These are phyloP conservation scores for Anastatica hierochuntica DNA, from an alignment of 345 rosid genomes.

Conservation along the genomic window DNA sequence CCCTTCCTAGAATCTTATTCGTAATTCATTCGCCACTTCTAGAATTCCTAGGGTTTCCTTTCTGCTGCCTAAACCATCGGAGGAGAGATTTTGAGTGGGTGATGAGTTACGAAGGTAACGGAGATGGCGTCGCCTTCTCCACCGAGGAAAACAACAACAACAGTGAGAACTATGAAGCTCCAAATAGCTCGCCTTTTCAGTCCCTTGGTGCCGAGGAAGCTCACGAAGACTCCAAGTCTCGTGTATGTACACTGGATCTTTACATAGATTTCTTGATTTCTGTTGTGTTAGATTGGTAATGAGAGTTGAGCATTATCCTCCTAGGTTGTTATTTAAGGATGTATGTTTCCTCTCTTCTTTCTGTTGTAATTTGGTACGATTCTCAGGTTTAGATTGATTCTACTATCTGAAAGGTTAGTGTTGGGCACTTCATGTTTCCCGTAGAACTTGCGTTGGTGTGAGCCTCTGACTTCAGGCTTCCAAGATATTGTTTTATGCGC, in stretches of 20 bases:
- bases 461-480: background rate
- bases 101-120: slow-evolving; percentile 27
- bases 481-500: background rate
- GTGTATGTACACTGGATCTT: slow-evolving; percentile 14
- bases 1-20: no score
- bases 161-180: slow-evolving; percentile 10
- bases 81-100: background rate
- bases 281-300: background rate
- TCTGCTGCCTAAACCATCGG: background rate
- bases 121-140: slow-evolving; percentile 12
- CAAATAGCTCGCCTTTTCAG: slow-evolving; percentile 1
- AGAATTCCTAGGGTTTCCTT: background rate
- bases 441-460: background rate
- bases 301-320: background rate
- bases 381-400: no score
- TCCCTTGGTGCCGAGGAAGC: slow-evolving; percentile 8
- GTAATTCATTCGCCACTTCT: no score
- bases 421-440: no score
- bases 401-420: no score
- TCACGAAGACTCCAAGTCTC: slow-evolving; percentile 19
- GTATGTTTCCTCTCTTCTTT: background rate
- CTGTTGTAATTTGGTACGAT: background rate
- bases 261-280: background rate
- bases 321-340: background rate
- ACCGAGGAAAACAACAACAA: background rate